Conservation (phyloP, 805 yeast species). For the Candida coleopterorum region DNA sequence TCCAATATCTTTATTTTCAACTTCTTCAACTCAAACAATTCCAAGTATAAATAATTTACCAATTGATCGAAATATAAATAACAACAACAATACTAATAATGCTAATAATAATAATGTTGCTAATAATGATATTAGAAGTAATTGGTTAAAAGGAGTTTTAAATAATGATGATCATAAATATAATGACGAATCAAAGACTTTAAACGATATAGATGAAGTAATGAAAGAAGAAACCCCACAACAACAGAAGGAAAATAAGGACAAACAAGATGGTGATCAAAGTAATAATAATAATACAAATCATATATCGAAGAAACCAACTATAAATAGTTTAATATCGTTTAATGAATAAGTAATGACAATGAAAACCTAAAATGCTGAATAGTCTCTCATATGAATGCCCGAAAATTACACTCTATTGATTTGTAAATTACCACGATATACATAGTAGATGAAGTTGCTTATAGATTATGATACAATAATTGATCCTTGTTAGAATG, state of each 20-base stretch:
- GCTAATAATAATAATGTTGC: not conserved
- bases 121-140: conserved; percentile 10
- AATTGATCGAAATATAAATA: not conserved
- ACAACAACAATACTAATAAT: not conserved
- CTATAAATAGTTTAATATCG: conserved; percentile 27
- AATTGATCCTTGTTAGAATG: too few species aligned
- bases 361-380: too few species aligned
- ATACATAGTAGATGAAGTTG: too few species aligned
- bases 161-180: conserved; percentile 15
- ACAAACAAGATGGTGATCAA: not conserved
- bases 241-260: not conserved
- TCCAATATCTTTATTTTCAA: conserved; percentile 6
- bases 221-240: not conserved
- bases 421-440: too few species aligned
- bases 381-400: too few species aligned
- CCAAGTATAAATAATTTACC: conserved; percentile 7
- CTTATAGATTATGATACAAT: too few species aligned
- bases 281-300: not conserved
- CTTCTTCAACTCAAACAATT: conserved; percentile 3
- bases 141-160: conserved; percentile 27
- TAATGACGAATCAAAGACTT: conserved; percentile 3
- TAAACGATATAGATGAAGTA: conserved; percentile 5
- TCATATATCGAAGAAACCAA: conserved; percentile 21
- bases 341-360: too few species aligned
- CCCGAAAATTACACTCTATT: too few species aligned